These are phyloP conservation scores for Plasmodium knowlesi DNA, from an alignment of 169 alveolate genomes.

Conservation along the genomic window DNA sequence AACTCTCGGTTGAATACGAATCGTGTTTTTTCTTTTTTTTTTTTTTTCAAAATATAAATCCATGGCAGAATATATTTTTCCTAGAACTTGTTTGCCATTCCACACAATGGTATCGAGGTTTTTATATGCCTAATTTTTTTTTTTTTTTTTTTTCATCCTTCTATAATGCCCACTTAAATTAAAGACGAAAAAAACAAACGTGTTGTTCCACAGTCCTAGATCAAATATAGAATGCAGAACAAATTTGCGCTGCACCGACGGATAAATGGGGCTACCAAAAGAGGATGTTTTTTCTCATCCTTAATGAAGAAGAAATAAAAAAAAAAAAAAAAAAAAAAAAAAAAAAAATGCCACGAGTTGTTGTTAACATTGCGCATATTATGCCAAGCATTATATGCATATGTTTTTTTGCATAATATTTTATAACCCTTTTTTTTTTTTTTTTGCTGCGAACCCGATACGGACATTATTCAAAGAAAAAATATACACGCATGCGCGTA, in stretches of 20 bases:
- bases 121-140: not conserved
- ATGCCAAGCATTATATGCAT: not conserved
- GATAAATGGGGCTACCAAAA: not conserved
- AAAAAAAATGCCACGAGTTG: not conserved
- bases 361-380: not conserved
- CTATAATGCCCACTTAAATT: not conserved
- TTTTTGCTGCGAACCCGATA: not conserved
- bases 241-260: not conserved
- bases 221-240: not conserved
- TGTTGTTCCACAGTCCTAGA: not conserved
- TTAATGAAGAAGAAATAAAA: not conserved
- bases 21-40: not conserved
- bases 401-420: not conserved
- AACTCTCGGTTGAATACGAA: not conserved
- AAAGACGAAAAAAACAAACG: not conserved
- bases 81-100: not conserved
- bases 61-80: not conserved
- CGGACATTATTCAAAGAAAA: not conserved
- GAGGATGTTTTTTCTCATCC: not conserved
- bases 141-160: not conserved
- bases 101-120: not conserved
- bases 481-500: not conserved
- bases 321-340: not conserved
- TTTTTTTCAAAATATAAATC: not conserved
- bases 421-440: not conserved